Base-by-base conservation (phyloP, 2,329 filamentous ascomycete genomes). In the Triangularia verruculosa region DNA sequence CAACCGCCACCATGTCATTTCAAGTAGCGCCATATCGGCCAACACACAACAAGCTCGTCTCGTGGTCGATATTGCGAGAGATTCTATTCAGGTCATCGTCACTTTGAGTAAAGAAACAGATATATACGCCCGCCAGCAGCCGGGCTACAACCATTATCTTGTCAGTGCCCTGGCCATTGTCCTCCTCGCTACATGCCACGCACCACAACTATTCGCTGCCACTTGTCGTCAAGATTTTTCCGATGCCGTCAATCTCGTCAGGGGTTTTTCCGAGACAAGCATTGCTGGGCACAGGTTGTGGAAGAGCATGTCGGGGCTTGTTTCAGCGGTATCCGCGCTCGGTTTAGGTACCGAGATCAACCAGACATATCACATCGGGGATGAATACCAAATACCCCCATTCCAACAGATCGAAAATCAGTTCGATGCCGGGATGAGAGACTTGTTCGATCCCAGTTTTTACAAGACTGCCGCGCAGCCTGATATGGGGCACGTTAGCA, bases 1-100 rank as follows among this genome's bases (percentile, higher is more conserved):
- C 0, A 78, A 81, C 58, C 72, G 80, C 0, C 76, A 80, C 20
- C 74, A 79, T 17, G 70, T 82, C 0, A 72, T 80, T 24, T 77
- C 73, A 3, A 68, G 72, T 0, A 70, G 74, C 3, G 74, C 75
- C 15, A 80, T 81, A 20, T 67, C 72, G 1, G 67, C 74, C 0
- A 74, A 79, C 9, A 66, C 72, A 0, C 66, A 72, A 1, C 62
- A 67, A 9, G 69, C 70, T 60, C 43, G 43, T 20, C 43, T 52
- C 4, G 43, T 24, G 9, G 43, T 52, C 4, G 13, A 52, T 4
- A 52, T 52, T 9, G 43, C 43, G 9, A 24, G 43, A n/a, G 43
- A 52, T 24, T 20, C 43, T 20, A 52, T 52, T n/a, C 43, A 24
- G 12, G 22, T 24, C n/a, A 52, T 24, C 9, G 43, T 52, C n/a